Conservation (phyloP, 192 early-diverging fungal genomes). For the Rhizoclosmatium sp. region DNA sequence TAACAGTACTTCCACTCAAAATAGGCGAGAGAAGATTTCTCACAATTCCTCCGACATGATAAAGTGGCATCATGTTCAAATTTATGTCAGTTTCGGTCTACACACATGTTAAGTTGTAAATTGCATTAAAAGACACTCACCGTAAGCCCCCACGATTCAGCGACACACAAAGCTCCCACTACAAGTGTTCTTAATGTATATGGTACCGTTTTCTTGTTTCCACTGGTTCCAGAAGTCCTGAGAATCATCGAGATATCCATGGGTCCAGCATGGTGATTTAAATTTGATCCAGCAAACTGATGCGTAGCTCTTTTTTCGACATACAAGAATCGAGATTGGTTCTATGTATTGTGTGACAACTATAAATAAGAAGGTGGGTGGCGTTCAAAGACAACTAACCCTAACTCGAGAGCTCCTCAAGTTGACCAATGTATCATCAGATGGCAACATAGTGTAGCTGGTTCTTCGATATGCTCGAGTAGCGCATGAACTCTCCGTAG, state of each 20-base stretch:
- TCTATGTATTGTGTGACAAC: background rate
- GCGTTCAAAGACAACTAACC: too few relatives aligned
- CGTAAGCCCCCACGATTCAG: slow-evolving; percentile 63
- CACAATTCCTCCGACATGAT: slow-evolving; percentile 78
- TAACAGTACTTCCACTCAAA: slow-evolving; percentile 70
- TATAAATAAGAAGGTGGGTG: too few relatives aligned
- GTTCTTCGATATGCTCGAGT: background rate
- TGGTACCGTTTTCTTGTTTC: slow-evolving; percentile 50
- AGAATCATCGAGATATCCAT: slow-evolving; percentile 57
- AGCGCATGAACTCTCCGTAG: too few relatives aligned
- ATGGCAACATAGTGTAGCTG: background rate
- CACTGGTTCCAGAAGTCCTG: slow-evolving; percentile 85
- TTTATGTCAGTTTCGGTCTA: slow-evolving; percentile 30
- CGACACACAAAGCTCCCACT: slow-evolving; percentile 38
- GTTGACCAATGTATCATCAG: background rate
- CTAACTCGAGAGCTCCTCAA: too few relatives aligned
- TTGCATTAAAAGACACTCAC: background rate
- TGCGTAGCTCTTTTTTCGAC: background rate
- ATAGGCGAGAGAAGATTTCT: slow-evolving; percentile 77
- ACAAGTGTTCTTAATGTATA: slow-evolving; percentile 31
- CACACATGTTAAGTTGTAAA: background rate
- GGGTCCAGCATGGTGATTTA: background rate
- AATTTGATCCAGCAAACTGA: background rate
- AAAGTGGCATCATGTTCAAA: slow-evolving; percentile 49
- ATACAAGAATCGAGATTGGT: background rate